Percentiles rank a stretch among this genome's conserved stretches.
Conservation (phyloP, 768 basidiomycete species). For the Pulveroboletus sp. region DNA sequence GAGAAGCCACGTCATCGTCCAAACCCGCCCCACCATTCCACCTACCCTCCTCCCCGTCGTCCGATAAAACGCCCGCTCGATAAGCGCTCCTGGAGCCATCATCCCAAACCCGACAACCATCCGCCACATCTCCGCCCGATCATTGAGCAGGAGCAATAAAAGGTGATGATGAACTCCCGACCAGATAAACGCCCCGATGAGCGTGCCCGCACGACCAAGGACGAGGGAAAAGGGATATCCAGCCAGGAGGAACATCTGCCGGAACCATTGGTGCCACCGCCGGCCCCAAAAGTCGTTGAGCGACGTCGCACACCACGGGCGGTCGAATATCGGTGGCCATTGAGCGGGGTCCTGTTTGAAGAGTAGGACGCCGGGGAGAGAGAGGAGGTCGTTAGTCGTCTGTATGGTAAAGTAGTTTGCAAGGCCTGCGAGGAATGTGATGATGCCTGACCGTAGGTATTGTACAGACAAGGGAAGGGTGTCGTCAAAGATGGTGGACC, state of each 20-base stretch:
- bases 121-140: neutral
- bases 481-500: slow-evolving; percentile 30
- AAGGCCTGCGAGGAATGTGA: slow-evolving; percentile 43
- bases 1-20: neutral
- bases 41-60: neutral
- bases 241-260: neutral
- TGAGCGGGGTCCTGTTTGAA: slow-evolving; percentile 1
- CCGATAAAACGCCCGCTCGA: neutral
- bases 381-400: neutral
- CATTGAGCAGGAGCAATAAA: neutral
- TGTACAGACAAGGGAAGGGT: slow-evolving; percentile 23
- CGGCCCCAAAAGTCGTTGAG: neutral
- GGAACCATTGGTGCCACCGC: neutral
- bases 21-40: neutral
- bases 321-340: neutral
- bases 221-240: neutral
- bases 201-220: neutral
- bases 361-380: neutral
- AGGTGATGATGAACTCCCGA: neutral
- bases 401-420: slow-evolving; percentile 45
- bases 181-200: neutral
- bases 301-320: neutral
- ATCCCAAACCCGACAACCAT: neutral
- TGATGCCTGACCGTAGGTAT: slow-evolving; percentile 39
- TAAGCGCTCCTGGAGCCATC: neutral